Evolutionary conservation across 768 basidiomycete species (phyloP).

Genomic region (Boletus rufocinnamomeus): DNA sequence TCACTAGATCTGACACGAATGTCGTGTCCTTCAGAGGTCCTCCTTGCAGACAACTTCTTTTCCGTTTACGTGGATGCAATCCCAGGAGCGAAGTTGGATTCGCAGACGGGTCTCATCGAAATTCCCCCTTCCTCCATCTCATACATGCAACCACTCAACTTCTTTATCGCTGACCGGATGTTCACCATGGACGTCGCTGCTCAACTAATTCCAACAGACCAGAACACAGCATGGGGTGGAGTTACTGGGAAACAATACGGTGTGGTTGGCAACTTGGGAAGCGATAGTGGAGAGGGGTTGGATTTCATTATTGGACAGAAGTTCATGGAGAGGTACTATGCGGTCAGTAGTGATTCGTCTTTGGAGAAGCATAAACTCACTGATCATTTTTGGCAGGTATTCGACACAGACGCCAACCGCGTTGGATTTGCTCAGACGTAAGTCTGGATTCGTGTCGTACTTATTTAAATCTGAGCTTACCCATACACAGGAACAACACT

Average conservation of each 20-base stretch:
- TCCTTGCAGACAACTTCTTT: constrained; percentile 27
- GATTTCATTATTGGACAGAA: background rate
- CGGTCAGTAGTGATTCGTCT: constrained; percentile 2
- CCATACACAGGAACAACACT: constrained; percentile 22
- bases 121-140: constrained; percentile 19
- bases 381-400: constrained; percentile 14
- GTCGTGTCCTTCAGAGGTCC: constrained; percentile 13
- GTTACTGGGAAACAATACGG: constrained; percentile 15
- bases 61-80: constrained; percentile 16
- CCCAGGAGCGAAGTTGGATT: constrained; percentile 15
- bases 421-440: constrained; percentile 29
- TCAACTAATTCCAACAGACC: constrained; percentile 19
- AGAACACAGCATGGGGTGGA: constrained; percentile 20
- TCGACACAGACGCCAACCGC: constrained; percentile 21
- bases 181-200: constrained; percentile 25
- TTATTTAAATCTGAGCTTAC: background rate
- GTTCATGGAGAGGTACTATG: constrained; percentile 2
- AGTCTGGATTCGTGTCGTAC: constrained; percentile 3
- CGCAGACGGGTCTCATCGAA: constrained; percentile 14
- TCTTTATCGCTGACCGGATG: constrained; percentile 9
- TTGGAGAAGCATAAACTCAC: background rate
- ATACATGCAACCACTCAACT: constrained; percentile 18
- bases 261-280: constrained; percentile 2
- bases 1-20: background rate
- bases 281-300: background rate